Base-by-base conservation (phyloP, 2,329 filamentous ascomycete species). In the Dactylonectria macrodidyma region DNA sequence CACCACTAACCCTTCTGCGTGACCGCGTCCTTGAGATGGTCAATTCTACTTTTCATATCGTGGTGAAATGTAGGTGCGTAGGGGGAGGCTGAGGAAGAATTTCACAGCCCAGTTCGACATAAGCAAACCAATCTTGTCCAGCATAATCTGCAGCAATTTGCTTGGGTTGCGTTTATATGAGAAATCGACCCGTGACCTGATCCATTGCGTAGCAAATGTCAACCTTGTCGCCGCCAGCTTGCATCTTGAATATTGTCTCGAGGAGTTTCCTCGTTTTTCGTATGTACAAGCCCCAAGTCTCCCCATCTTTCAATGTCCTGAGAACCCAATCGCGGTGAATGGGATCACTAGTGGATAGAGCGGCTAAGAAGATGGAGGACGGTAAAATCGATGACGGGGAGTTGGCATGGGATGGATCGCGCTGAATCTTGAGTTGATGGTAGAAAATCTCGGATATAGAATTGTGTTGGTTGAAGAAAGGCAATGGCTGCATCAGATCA, bases 361-460 rank as follows among this genome's bases (percentile, higher is more conserved):
- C 65, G 26, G 59, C 68, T 30, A 65, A 33, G 46, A 70, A 68
- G 5, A 70, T 33, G 11, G 68, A 68, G 9, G 65, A 68, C 2
- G 68, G 68, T 24, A 68, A 24, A 19, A 70, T 70, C 11, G 65
- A 70, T 9, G 65, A 68, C 8, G 68, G 68, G 16, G 68, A 70
- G 12, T 24, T 38, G 30, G 56, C 54, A 26, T 65, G 65, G 9
- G 65, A 70, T 4, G 65, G 47, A 38, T 66, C 65, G 34, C 48
- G 38, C 14, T 60, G 59, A 44, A 70, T 56, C 41, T 41, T 54
- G 7, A 70, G 56, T 30, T 70, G 68, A 24, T 56, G 65, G 7
- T 65, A 38, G 26, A 70, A 55, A 19, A 70, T 61, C 41, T 36
- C 30, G 0, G 58, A 62, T 11, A 70, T 61, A 8, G 68, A 70